Evolutionary conservation across 192 early-diverging fungal species (phyloP).

Genomic region (Phlyctochytrium bullatum): DNA sequence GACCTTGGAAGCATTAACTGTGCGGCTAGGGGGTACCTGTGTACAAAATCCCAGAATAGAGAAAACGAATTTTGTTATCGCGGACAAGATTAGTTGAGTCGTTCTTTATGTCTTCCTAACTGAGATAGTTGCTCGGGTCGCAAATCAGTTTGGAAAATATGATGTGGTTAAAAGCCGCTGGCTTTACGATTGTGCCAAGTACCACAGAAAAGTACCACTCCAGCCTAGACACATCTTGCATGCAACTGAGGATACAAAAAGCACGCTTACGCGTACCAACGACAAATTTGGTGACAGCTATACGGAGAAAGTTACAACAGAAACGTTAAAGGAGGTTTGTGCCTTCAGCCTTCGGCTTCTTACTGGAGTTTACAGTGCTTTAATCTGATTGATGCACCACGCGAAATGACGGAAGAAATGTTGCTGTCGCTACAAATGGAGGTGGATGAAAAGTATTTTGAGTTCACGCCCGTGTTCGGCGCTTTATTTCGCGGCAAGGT

Average conservation of each 20-base stretch:
- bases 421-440: conserved; percentile 7
- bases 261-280: conserved; percentile 49
- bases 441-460: conserved; percentile 33
- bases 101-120: background rate
- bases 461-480: background rate
- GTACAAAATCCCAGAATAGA: conserved; percentile 53
- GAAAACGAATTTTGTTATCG: conserved; percentile 48
- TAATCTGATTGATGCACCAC: background rate
- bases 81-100: conserved; percentile 32
- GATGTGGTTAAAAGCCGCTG: conserved; percentile 67
- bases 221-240: conserved; percentile 62
- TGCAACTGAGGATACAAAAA: conserved; percentile 48
- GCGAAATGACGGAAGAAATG: background rate
- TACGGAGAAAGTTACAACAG: conserved; percentile 50
- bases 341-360: background rate
- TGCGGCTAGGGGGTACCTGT: conserved; percentile 60
- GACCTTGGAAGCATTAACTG: conserved; percentile 58
- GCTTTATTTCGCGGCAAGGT: background rate
- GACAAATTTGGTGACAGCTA: conserved; percentile 73
- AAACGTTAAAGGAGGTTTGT: conserved; percentile 54
- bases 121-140: conserved; percentile 31
- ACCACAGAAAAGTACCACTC: conserved; percentile 50
- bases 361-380: too few species aligned
- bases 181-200: conserved; percentile 61
- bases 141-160: conserved; percentile 48